These are phyloP conservation scores for Globisporangium perplexum DNA, from an alignment of 352 stramenopile species.

Conservation along the genomic window DNA sequence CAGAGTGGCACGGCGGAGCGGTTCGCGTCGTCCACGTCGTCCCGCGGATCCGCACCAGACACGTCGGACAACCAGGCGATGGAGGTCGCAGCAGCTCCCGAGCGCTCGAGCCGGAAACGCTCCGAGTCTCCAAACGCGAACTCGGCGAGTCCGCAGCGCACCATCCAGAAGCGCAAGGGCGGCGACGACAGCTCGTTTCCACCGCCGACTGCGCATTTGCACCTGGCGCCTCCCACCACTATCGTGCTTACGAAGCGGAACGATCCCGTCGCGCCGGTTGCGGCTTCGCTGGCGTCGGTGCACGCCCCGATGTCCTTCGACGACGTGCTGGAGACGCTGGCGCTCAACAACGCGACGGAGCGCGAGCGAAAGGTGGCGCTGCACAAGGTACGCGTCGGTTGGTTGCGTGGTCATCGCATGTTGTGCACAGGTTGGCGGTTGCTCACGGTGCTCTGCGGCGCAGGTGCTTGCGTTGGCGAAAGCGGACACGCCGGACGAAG, in stretches of 20 bases:
- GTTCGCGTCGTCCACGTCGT: conserved; percentile 7
- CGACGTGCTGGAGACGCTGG: conserved; percentile 29
- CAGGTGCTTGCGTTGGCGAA: conserved; percentile 30
- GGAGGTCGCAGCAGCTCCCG: conserved; percentile 9
- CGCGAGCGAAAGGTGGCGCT: conserved; percentile 31
- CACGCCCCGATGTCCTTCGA: conserved; percentile 23
- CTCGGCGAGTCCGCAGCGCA: conserved; percentile 27
- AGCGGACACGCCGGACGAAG: conserved; percentile 15
- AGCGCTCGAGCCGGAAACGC: conserved; percentile 40
- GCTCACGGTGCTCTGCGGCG: conserved; percentile 2
- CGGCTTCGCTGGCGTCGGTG: neutral
- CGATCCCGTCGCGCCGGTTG: neutral
- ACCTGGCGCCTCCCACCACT: conserved; percentile 1
- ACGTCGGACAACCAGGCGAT: conserved; percentile 8
- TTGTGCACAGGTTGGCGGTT: neutral
- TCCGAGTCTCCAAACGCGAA: conserved; percentile 38
- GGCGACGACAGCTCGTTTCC: conserved; percentile 9
- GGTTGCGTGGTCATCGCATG: neutral
- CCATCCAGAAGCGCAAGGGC: conserved; percentile 41
- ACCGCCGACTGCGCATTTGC: neutral
- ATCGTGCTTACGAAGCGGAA: neutral
- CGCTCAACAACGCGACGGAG: conserved; percentile 45
- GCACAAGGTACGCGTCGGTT: conserved; percentile 30
- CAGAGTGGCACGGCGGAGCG: conserved; percentile 6
- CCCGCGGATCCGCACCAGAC: conserved; percentile 16